A percentile compares a stretch with the other conserved stretches of the same genome.
phyloP scores from a whole-genome alignment of 768 basidiomycete species.

The Pisolithus marmoratus region DNA sequence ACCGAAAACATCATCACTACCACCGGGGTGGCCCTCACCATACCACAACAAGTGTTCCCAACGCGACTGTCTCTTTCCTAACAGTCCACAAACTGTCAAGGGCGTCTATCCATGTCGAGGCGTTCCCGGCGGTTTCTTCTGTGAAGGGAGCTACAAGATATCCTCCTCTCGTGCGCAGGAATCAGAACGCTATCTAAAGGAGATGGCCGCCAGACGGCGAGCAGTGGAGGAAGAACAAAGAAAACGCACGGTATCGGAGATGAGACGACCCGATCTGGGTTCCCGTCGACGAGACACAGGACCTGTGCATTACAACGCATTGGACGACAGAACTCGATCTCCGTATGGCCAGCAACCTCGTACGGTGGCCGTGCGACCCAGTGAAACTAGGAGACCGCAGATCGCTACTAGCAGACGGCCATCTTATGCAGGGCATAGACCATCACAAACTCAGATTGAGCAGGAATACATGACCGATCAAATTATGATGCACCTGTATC shows the following conservation, averaged over 20 bases:
- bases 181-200: conserved; percentile 26
- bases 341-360: conserved; percentile 6
- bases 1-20: conserved; percentile 22
- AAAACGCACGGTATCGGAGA: conserved; percentile 21
- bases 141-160: conserved; percentile 30
- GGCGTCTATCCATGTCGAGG: conserved; percentile 30
- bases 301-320: conserved; percentile 1
- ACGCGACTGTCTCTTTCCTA: conserved; percentile 27
- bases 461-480: conserved; percentile 29
- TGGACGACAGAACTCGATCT: conserved; percentile 4
- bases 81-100: conserved; percentile 23
- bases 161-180: conserved; percentile 29
- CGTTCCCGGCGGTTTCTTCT: conserved; percentile 29
- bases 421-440: conserved; percentile 9
- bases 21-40: conserved; percentile 31
- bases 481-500: conserved; percentile 31
- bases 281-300: conserved; percentile 14
- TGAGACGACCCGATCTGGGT: conserved; percentile 19
- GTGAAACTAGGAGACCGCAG: conserved; percentile 15
- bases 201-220: conserved; percentile 17
- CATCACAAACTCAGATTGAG: conserved; percentile 24
- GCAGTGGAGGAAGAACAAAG: conserved; percentile 26
- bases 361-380: conserved; percentile 7
- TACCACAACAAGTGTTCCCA: conserved; percentile 34
- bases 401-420: conserved; percentile 9